Percentiles rank a stretch among this genome's conserved stretches.
Conservation (phyloP, 345 rosid species). For the Populus deltoides region DNA sequence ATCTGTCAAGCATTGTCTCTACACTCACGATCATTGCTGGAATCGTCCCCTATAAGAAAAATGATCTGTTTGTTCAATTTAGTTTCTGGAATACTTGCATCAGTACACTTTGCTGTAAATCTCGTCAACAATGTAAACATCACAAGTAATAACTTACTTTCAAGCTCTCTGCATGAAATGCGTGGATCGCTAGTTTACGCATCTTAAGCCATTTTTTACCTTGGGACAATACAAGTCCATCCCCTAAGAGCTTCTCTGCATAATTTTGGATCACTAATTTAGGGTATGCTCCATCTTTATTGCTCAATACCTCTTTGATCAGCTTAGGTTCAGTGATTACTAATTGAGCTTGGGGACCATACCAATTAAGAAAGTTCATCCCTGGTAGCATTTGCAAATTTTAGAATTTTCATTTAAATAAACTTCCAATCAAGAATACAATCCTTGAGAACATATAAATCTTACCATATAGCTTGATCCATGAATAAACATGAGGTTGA, state of each 20-base stretch:
- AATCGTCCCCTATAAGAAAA: conserved; percentile 22
- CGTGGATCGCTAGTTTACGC: conserved; percentile 45
- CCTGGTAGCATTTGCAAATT: conserved; percentile 14
- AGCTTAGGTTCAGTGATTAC: conserved; percentile 38
- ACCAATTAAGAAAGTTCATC: conserved; percentile 37
- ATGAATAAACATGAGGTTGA: conserved; percentile 9
- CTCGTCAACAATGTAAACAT: not conserved
- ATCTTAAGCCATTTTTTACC: conserved; percentile 45
- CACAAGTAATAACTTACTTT: conserved; percentile 20
- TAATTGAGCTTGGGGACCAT: conserved; percentile 34
- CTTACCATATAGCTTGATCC: conserved; percentile 9
- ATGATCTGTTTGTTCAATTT: not conserved
- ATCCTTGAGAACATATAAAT: not conserved
- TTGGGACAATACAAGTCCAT: conserved; percentile 31
- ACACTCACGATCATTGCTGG: conserved; percentile 39
- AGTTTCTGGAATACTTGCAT: no score
- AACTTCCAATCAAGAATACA: not conserved
- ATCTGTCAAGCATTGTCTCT: conserved; percentile 42
- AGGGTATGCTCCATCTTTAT: conserved; percentile 23
- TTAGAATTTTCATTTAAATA: not conserved
- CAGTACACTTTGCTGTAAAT: no score
- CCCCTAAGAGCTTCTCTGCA: conserved; percentile 27
- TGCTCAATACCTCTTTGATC: conserved; percentile 41
- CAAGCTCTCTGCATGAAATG: conserved; percentile 47
- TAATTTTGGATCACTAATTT: conserved; percentile 1